A percentile compares a stretch with the other conserved stretches of the same genome.
These are phyloP conservation scores for Camellia japonica DNA, from an alignment of 148 eudicot genomes.

Conservation along the genomic window DNA sequence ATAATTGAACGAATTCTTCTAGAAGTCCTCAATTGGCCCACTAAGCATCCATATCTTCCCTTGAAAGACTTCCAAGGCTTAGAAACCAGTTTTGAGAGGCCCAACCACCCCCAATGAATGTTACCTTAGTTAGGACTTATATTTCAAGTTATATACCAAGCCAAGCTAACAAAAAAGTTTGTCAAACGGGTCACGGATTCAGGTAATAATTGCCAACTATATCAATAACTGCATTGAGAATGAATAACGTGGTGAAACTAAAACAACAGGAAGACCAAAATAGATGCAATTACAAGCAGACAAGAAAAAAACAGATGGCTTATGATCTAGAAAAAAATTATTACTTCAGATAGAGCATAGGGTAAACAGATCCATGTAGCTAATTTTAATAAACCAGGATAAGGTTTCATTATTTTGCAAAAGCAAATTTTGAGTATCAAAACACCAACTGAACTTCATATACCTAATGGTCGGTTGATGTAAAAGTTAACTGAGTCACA, in stretches of 20 bases:
- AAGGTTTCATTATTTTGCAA: not conserved
- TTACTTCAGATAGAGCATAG: not conserved
- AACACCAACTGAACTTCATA: conserved; percentile 2
- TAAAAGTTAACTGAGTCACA: conserved; percentile 72
- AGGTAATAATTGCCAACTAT: not conserved
- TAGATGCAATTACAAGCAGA: not conserved
- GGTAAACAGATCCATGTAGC: conserved; percentile 8
- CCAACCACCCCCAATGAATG: not conserved
- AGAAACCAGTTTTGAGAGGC: not conserved
- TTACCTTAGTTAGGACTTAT: not conserved
- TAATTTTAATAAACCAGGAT: not conserved
- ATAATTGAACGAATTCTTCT: not conserved
- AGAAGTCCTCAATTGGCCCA: not conserved
- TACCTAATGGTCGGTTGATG: conserved; percentile 83
- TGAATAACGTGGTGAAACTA: not conserved
- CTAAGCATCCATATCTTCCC: not conserved
- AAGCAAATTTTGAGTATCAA: not conserved
- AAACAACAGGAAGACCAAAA: not conserved
- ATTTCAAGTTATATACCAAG: not conserved
- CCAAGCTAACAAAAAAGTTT: not conserved
- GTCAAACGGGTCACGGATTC: not conserved
- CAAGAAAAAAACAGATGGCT: not conserved
- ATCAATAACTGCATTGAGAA: not conserved
- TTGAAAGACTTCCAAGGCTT: not conserved
- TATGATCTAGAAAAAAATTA: not conserved